Evolutionary conservation across 2,329 filamentous ascomycete genomes (phyloP).

Genomic region (Parasarocladium wereldwijsianum): DNA sequence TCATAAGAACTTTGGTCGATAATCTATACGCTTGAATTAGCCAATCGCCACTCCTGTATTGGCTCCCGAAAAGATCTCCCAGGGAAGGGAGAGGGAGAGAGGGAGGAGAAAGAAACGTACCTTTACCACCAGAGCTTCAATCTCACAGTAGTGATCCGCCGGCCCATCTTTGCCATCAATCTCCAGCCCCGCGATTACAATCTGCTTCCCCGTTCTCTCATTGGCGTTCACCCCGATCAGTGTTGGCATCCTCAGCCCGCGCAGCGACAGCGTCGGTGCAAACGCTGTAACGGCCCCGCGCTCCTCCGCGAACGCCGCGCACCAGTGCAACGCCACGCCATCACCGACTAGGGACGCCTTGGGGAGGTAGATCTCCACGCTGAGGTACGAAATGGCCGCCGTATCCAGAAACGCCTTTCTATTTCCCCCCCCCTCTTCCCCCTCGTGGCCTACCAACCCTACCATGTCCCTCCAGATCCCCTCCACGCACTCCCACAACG

Average conservation of each 20-base stretch:
- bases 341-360: constrained; percentile 56
- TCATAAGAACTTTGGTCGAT: constrained; percentile 43
- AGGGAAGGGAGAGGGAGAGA: not conserved
- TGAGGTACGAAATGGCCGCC: constrained; percentile 26
- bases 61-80: not conserved
- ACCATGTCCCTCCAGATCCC: constrained; percentile 1
- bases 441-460: not conserved
- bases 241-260: constrained; percentile 46
- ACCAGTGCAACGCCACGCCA: constrained; percentile 37
- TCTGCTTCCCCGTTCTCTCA: constrained; percentile 52
- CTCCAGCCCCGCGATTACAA: constrained; percentile 47
- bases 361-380: constrained; percentile 41
- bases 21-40: no score
- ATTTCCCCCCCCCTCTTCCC: not conserved
- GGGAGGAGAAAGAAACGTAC: constrained; percentile 26
- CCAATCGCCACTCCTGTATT: not conserved
- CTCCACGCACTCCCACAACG: not conserved
- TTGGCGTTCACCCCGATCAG: constrained; percentile 61
- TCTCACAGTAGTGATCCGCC: constrained; percentile 34
- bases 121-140: constrained; percentile 48
- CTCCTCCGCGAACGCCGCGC: constrained; percentile 22
- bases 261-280: constrained; percentile 29
- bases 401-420: constrained; percentile 15
- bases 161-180: constrained; percentile 34
- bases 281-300: constrained; percentile 4